Evolutionary conservation across 441 rosid species (phyloP).

Genomic region (Erodium chrysanthum): DNA sequence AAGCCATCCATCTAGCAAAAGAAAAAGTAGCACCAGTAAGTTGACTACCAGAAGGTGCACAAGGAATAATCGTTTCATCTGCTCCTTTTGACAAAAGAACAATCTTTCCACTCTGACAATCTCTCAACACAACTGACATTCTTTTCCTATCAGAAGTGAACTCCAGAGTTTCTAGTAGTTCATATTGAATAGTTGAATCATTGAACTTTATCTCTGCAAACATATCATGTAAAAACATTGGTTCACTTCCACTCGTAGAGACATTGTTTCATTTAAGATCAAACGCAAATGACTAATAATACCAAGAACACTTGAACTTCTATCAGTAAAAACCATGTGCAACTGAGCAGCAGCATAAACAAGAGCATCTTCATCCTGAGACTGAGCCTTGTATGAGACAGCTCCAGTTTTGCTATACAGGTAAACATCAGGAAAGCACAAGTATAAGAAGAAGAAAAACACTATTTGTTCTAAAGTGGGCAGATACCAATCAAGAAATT

Average conservation of each 20-base stretch:
- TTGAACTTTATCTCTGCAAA: conserved; percentile 69
- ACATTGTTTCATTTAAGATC: conserved; percentile 14
- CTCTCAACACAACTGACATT: conserved; percentile 90
- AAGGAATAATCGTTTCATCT: conserved; percentile 91
- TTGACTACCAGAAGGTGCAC: conserved; percentile 55
- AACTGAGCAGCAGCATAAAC: conserved; percentile 86
- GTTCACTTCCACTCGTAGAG: conserved; percentile 12
- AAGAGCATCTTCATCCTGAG: conserved; percentile 99
- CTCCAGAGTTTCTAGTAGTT: conserved; percentile 81
- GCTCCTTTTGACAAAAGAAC: conserved; percentile 91
- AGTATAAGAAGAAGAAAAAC: conserved; percentile 8
- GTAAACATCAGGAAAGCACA: conserved; percentile 5
- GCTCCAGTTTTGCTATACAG: conserved; percentile 70
- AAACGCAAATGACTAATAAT: conserved; percentile 35
- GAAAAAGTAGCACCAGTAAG: too few relatives aligned
- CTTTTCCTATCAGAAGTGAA: conserved; percentile 97
- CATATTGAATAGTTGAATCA: conserved; percentile 48
- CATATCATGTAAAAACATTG: conserved; percentile 18
- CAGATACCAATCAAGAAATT: conserved; percentile 10
- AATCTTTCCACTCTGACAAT: conserved; percentile 64
- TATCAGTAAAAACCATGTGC: conserved; percentile 66
- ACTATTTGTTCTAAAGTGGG: background rate
- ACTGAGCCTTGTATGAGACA: conserved; percentile 81
- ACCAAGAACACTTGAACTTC: conserved; percentile 74
- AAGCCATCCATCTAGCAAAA: too few relatives aligned